Evolutionary conservation across 2,329 filamentous ascomycete genomes (phyloP).

Genomic region (Pseudogymnoascus sp.): DNA sequence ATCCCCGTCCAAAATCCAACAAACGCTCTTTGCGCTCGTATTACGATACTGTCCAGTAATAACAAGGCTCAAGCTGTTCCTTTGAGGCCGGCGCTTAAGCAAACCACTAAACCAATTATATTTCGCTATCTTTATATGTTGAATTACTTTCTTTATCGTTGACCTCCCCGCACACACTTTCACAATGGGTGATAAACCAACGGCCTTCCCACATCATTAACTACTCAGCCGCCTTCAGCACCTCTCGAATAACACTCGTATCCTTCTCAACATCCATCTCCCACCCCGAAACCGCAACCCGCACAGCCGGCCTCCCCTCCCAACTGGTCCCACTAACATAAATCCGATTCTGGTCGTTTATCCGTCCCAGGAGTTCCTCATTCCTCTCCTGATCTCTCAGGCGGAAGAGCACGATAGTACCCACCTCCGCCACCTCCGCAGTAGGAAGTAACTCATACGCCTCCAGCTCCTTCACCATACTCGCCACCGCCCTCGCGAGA

Average conservation of each 20-base stretch:
- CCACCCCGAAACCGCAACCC: slow-evolving; percentile 88
- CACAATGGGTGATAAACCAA: not conserved
- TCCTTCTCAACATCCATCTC: slow-evolving; percentile 65
- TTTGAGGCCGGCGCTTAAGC: not conserved
- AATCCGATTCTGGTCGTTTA: slow-evolving; percentile 68
- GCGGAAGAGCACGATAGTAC: slow-evolving; percentile 69
- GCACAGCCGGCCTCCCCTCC: slow-evolving; percentile 65
- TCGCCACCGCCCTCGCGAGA: slow-evolving; percentile 62
- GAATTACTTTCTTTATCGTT: not conserved
- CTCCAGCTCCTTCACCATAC: slow-evolving; percentile 53
- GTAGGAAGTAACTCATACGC: slow-evolving; percentile 62
- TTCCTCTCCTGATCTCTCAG: slow-evolving; percentile 63
- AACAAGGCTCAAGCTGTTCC: not conserved
- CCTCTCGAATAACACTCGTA: slow-evolving; percentile 54
- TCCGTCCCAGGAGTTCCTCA: slow-evolving; percentile 56
- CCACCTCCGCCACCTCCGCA: slow-evolving; percentile 29
- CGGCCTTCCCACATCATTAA: not conserved
- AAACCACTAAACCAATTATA: not conserved
- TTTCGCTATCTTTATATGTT: not conserved
- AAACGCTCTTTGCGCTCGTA: not conserved
- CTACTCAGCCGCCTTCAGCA: slow-evolving; percentile 39
- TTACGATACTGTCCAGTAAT: not conserved
- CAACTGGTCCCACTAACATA: slow-evolving; percentile 80
- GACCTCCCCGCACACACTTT: not conserved
- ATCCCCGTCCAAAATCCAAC: not conserved